These are phyloP conservation scores for Zygotorulaspora sp. DNA, from an alignment of 805 yeast species.

Conservation along the genomic window DNA sequence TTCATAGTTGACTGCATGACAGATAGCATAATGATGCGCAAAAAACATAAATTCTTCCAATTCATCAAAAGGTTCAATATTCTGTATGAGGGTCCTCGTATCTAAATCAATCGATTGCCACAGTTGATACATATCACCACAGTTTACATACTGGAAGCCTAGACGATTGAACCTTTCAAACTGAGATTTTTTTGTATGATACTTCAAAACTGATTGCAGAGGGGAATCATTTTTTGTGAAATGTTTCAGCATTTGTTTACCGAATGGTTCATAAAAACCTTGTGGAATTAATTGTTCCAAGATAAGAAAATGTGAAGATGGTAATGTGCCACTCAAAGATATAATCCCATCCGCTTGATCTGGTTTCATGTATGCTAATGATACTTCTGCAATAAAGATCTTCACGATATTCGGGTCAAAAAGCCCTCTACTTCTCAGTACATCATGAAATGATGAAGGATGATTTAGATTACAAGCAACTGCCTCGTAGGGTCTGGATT, in stretches of 20 bases:
- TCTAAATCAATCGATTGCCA: constrained; percentile 50
- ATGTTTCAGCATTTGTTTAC: constrained; percentile 69
- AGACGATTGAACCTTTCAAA: constrained; percentile 41
- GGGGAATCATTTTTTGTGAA: constrained; percentile 65
- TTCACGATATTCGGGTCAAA: constrained; percentile 37
- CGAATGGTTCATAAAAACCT: constrained; percentile 60
- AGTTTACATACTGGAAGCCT: constrained; percentile 48
- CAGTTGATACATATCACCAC: constrained; percentile 50
- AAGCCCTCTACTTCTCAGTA: constrained; percentile 13
- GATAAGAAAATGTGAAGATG: constrained; percentile 55
- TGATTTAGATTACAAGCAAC: constrained; percentile 65
- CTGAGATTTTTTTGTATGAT: constrained; percentile 51
- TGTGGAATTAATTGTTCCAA: constrained; percentile 70
- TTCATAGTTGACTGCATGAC: constrained; percentile 53
- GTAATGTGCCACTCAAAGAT: constrained; percentile 39
- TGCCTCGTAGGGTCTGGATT: constrained; percentile 33
- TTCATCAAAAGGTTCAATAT: constrained; percentile 72
- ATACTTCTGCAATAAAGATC: constrained; percentile 76
- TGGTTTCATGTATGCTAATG: constrained; percentile 74
- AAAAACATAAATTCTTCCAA: constrained; percentile 76
- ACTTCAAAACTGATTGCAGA: constrained; percentile 55
- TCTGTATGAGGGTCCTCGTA: constrained; percentile 40
- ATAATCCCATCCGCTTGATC: constrained; percentile 61
- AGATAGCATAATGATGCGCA: constrained; percentile 67
- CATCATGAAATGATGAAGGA: constrained; percentile 35